Percentiles rank a stretch among this genome's conserved stretches.
phyloP scores from a whole-genome alignment of 2,329 filamentous ascomycete genomes.

The Epichloe coenophiala region DNA sequence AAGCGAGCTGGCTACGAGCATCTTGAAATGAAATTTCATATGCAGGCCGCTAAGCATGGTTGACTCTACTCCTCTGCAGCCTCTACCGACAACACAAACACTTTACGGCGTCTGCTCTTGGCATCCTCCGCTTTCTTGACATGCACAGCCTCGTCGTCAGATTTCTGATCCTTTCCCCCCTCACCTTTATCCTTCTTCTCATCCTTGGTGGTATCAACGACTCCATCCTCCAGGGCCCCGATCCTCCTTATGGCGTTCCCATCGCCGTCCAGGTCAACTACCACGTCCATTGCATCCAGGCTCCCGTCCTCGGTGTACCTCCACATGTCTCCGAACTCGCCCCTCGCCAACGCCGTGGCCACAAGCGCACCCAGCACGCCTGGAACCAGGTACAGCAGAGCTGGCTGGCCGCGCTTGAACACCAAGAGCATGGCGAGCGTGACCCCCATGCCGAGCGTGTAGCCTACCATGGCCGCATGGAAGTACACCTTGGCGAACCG shows the following conservation, averaged over 20 bases:
- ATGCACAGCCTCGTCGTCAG: slow-evolving; percentile 7
- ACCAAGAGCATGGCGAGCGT: slow-evolving; percentile 68
- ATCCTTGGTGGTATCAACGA: slow-evolving; percentile 22
- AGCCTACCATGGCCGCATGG: slow-evolving; percentile 60
- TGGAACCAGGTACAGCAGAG: slow-evolving; percentile 83
- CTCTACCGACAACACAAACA: slow-evolving; percentile 23
- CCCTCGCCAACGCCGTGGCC: slow-evolving; percentile 55
- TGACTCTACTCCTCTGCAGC: slow-evolving; percentile 6
- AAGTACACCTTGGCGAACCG: slow-evolving; percentile 80
- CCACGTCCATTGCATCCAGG: slow-evolving; percentile 38
- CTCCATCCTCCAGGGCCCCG: slow-evolving; percentile 23
- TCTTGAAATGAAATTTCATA: no score
- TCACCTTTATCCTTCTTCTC: slow-evolving; percentile 13
- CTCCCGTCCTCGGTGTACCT: slow-evolving; percentile 62
- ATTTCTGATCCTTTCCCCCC: not conserved
- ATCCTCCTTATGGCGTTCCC: slow-evolving; percentile 31
- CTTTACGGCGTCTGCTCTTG: slow-evolving; percentile 14
- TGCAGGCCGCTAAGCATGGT: no score
- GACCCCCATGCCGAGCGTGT: slow-evolving; percentile 60
- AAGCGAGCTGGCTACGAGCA: no score
- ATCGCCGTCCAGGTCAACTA: slow-evolving; percentile 39
- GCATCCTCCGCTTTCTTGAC: slow-evolving; percentile 8
- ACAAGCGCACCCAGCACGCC: slow-evolving; percentile 65
- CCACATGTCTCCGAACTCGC: slow-evolving; percentile 68
- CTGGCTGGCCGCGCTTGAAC: slow-evolving; percentile 74